Evolutionary conservation across 495 filamentous ascomycete genomes (phyloP), one percentile per base, ranked within the genome.

Genomic region (Venustampulla echinocandica): DNA sequence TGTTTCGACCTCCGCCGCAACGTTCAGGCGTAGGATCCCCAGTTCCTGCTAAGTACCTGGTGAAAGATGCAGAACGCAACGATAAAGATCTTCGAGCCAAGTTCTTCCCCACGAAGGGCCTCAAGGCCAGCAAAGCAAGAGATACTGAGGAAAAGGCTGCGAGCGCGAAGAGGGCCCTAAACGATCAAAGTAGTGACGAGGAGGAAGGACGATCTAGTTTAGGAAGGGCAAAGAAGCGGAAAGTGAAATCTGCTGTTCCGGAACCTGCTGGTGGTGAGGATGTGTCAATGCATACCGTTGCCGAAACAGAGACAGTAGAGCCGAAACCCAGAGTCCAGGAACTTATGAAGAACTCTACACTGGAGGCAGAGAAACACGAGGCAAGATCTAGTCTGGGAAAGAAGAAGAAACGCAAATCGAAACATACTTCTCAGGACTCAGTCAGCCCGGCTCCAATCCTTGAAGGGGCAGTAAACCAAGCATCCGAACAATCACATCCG

Each of bases 191-290:
- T 24, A 61, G 58, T 18, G 62, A 73, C 45, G 77, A 79, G 18
- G 73, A 72, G 46, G 71, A 70, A 50, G 76, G 80, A 1, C 63
- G 80, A 38, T 69, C 74, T 15, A 62, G 71, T 17, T 52, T 75
- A 39, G 70, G 79, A 40, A 73, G 66, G 28, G 64, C 54, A 42
- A 76, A 73, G 57, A 61, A 61, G 25, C 38, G 34, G 30, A 69
- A 60, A 50, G 49, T 11, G 39, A 20, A 36, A 17, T 23, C 37
- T 10, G 25, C 9, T 2, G 17, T 18, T 17, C 15, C 10, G 10
- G 17, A 40, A 20, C 4, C 18, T 22, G 27, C 27, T 30, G n/a
- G 7, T 30, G 27, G n/a, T 30, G 27, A 30, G n/a, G n/a, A n/a
- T 30, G n/a, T 30, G n/a, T 30, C 27, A 30, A 30, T 7, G 27